A percentile compares a stretch with the other conserved stretches of the same genome.
These are phyloP conservation scores for Lepidopterella palustris DNA, from an alignment of 495 filamentous ascomycete species.

Conservation along the genomic window DNA sequence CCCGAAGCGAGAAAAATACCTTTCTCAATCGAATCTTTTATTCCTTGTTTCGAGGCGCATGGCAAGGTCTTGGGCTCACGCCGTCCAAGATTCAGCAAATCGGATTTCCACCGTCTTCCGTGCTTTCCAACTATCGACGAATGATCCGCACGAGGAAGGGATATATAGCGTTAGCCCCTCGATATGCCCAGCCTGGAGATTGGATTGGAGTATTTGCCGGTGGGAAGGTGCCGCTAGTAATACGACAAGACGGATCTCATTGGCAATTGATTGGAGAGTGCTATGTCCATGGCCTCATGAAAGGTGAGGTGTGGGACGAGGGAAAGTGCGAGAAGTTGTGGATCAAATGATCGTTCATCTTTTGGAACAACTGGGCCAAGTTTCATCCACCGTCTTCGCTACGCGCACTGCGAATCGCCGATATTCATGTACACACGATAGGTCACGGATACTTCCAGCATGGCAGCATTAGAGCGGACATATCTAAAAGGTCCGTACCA, in stretches of 20 bases:
- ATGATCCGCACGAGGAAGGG: conserved; percentile 12
- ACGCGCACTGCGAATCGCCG: no score
- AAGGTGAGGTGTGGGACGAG: conserved; percentile 10
- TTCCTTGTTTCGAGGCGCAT: conserved; percentile 3
- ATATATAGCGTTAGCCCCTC: conserved; percentile 2
- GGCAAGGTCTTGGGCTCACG: conserved; percentile 1
- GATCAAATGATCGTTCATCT: conserved; percentile 7
- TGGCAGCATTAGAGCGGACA: no score
- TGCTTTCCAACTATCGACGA: conserved; percentile 9
- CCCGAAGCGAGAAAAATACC: conserved; percentile 3
- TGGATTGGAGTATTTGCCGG: conserved; percentile 4
- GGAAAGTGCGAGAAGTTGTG: conserved; percentile 1
- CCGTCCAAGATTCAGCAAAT: conserved; percentile 10
- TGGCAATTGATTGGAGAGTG: conserved; percentile 11
- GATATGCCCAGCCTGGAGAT: conserved; percentile 1
- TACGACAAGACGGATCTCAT: conserved; percentile 1
- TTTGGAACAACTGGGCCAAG: no score
- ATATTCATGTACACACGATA: no score
- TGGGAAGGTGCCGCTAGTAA: conserved; percentile 7
- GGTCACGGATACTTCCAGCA: no score
- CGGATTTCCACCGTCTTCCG: conserved; percentile 6
- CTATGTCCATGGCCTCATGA: conserved; percentile 12
- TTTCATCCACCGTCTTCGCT: no score
- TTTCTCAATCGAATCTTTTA: conserved; percentile 6
- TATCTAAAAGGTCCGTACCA: no score